Conservation (phyloP, 495 filamentous ascomycete species). For the Aspergillus incahuasiensis region DNA sequence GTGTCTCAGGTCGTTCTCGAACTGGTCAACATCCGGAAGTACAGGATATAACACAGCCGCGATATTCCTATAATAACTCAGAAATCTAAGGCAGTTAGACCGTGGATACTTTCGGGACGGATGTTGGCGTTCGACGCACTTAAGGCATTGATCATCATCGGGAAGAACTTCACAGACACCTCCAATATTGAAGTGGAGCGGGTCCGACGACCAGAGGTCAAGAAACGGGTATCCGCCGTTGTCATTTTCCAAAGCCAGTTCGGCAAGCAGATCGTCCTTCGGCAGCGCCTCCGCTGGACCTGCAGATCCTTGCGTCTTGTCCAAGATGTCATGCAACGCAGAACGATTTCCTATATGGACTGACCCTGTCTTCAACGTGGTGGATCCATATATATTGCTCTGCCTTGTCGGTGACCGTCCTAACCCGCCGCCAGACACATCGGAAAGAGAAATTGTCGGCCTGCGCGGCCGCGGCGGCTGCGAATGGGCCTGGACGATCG, state of each 20-base stretch:
- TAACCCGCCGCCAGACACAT: conserved; percentile 6
- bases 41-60: conserved; percentile 77
- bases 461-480: conserved; percentile 6
- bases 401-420: conserved; percentile 20
- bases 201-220: conserved; percentile 59
- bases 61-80: conserved; percentile 70
- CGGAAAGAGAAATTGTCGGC: conserved; percentile 16
- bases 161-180: conserved; percentile 66
- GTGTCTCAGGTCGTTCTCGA: conserved; percentile 60
- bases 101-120: neutral
- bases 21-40: conserved; percentile 60
- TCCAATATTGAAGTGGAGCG: conserved; percentile 64
- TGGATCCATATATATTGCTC: conserved; percentile 48
- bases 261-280: conserved; percentile 71
- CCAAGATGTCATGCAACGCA: conserved; percentile 48
- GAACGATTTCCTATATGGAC: conserved; percentile 56
- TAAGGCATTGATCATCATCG: conserved; percentile 56
- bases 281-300: conserved; percentile 53
- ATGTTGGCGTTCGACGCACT: conserved; percentile 29
- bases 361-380: conserved; percentile 38
- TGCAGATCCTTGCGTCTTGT: conserved; percentile 35
- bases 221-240: conserved; percentile 73
- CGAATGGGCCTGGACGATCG: conserved; percentile 33
- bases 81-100: conserved; percentile 46
- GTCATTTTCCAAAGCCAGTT: conserved; percentile 77